Conservation (phyloP, 2,329 filamentous ascomycete genomes). For the Cladosporium sp. region DNA sequence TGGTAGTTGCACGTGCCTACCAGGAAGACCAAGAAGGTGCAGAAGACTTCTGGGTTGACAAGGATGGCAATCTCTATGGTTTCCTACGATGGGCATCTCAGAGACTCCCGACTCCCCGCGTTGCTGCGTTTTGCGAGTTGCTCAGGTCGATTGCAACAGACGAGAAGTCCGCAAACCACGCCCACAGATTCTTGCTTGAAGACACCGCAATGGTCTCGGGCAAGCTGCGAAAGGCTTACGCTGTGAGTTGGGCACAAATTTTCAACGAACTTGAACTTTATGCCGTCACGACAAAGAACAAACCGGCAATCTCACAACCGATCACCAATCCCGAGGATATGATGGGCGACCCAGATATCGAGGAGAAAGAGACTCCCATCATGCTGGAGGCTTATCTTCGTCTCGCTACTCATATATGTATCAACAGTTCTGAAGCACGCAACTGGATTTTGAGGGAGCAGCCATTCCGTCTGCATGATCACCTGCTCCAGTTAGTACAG, state of each 20-base stretch:
- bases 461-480: slow-evolving; percentile 68
- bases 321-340: slow-evolving; percentile 49
- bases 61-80: slow-evolving; percentile 88
- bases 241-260: slow-evolving; percentile 90
- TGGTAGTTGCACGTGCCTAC: slow-evolving; percentile 90
- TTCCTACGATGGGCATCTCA: slow-evolving; percentile 98
- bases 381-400: slow-evolving; percentile 95
- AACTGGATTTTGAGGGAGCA: slow-evolving; percentile 70
- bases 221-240: slow-evolving; percentile 78
- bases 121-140: slow-evolving; percentile 96
- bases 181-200: slow-evolving; percentile 86
- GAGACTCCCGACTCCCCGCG: slow-evolving; percentile 90
- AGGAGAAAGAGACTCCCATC: slow-evolving; percentile 91
- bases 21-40: slow-evolving; percentile 82
- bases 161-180: slow-evolving; percentile 76
- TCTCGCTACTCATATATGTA: slow-evolving; percentile 77
- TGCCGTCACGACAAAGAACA: slow-evolving; percentile 73
- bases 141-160: slow-evolving; percentile 83
- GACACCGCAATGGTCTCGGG: slow-evolving; percentile 62
- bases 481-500: slow-evolving; percentile 76
- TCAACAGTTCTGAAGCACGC: slow-evolving; percentile 71
- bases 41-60: slow-evolving; percentile 86
- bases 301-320: slow-evolving; percentile 48
- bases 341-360: slow-evolving; percentile 56
- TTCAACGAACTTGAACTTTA: slow-evolving; percentile 88